Evolutionary conservation across 2,329 filamentous ascomycete genomes (phyloP), one percentile per base, ranked within the genome.

Genomic region (Trichoderma citrinoviride): DNA sequence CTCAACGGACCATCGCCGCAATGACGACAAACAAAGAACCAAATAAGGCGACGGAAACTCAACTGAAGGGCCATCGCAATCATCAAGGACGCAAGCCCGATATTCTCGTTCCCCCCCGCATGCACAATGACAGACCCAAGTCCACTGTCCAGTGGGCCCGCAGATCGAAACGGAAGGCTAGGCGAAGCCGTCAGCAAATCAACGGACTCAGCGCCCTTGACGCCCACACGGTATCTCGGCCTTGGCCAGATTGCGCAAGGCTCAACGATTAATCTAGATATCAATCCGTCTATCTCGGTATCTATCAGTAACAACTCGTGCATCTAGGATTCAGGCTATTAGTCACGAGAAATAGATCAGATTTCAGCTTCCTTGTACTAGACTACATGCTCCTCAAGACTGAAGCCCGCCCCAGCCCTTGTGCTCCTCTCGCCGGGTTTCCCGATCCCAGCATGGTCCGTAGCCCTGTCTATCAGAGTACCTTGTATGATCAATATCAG

Each of bases 341-440:
- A 54, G 49, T 62, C 49, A 53, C 23, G 17, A 1, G 10, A 54
- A 37, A 25, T 14, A 10, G 33, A 37, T 10, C 14, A 29, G 33
- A 37, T 14, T 37, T 3, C 50, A 33, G 3, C 50, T n/a, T n/a
- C 12, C 23, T 4, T 15, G 19, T 21, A 5, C 17, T 23, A 6
- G n/a, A n/a, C n/a, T 19, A 15, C 23, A 54, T 29, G 29, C 19
- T 10, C 5, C 29, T 12, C 21, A 10, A 46, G 29, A 29, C 23
- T 33, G 3, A 5, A 29, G 25, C 25, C 55, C 43, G 19, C 27
- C 54, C 19, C 23, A 17, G n/a, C 33, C 29, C 29, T 33, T 37
- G 33, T 10, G 33, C 12, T 23, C 27, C 40, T 62, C 60, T 62
- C 60, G 60, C 60, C 27, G 49, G 46, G 25, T 62, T 62, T 62